Percentiles rank a stretch among this genome's conserved stretches.
Conservation (phyloP, 768 basidiomycete species). For the Amanita rimosa region DNA sequence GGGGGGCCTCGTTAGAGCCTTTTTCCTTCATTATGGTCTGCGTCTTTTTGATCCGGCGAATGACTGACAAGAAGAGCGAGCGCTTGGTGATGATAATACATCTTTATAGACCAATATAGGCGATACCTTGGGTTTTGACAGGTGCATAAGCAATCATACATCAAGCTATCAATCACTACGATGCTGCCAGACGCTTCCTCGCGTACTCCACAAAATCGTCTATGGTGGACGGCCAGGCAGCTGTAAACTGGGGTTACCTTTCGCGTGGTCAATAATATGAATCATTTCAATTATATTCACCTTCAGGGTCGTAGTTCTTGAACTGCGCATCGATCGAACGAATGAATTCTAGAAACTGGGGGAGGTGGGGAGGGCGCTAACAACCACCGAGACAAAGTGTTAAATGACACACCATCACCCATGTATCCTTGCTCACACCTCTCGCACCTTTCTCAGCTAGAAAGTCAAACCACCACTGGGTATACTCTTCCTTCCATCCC, state of each 20-base stretch:
- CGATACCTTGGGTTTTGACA: too few relatives aligned
- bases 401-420: slow-evolving; percentile 59
- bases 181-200: not conserved
- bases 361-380: too few relatives aligned
- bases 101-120: too few relatives aligned
- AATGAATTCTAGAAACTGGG: slow-evolving; percentile 70
- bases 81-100: too few relatives aligned
- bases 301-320: slow-evolving; percentile 64
- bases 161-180: not conserved
- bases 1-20: too few relatives aligned
- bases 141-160: not conserved
- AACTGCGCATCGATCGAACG: slow-evolving; percentile 66
- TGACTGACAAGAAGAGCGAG: too few relatives aligned
- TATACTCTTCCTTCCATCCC: slow-evolving; percentile 56
- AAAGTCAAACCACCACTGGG: slow-evolving; percentile 73
- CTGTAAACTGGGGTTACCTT: not conserved
- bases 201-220: slow-evolving; percentile 53
- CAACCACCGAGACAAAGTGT: not conserved
- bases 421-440: slow-evolving; percentile 83
- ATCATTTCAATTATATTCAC: slow-evolving; percentile 24
- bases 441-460: slow-evolving; percentile 51
- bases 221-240: slow-evolving; percentile 54
- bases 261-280: not conserved
- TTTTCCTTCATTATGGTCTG: too few relatives aligned
- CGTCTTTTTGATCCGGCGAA: too few relatives aligned